Percentiles rank a stretch among this genome's conserved stretches.
phyloP scores from a whole-genome alignment of 1,139 yeast species.

The Taphrina populina region DNA sequence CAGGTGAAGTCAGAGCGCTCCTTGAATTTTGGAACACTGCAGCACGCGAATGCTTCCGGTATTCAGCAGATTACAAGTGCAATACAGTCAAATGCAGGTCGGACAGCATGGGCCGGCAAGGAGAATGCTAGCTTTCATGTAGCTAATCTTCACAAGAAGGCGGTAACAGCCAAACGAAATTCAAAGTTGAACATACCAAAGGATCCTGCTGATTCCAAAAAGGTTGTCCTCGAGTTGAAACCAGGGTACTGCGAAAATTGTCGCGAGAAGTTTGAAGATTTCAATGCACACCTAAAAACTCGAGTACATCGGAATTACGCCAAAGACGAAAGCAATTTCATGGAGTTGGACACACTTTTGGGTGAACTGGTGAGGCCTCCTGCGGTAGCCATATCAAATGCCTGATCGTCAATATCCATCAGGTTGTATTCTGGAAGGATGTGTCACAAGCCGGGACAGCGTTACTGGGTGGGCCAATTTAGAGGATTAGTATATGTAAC shows the following conservation, averaged over 20 bases:
- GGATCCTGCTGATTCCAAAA: constrained; percentile 23
- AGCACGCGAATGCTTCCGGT: constrained; percentile 30
- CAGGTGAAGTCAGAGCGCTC: constrained; percentile 16
- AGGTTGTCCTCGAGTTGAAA: constrained; percentile 36
- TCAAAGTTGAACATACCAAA: constrained; percentile 9
- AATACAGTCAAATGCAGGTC: constrained; percentile 25
- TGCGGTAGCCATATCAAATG: no score
- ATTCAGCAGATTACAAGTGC: constrained; percentile 28
- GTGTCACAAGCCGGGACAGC: no score
- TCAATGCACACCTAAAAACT: constrained; percentile 71
- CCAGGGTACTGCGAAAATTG: constrained; percentile 93
- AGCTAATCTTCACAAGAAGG: constrained; percentile 27
- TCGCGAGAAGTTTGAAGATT: constrained; percentile 75
- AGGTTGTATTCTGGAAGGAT: no score
- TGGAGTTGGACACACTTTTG: constrained; percentile 70
- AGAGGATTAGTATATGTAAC: no score
- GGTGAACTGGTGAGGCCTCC: constrained; percentile 48
- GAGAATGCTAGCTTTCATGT: constrained; percentile 21
- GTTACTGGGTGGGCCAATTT: no score
- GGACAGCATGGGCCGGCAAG: constrained; percentile 24
- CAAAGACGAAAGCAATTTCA: constrained; percentile 65
- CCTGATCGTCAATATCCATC: no score
- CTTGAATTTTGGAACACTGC: constrained; percentile 4
- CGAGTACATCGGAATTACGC: constrained; percentile 82
- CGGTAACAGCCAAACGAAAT: constrained; percentile 15